phyloP scores from a whole-genome alignment of 228 moss, liverwort and hornwort genomes.

The Sphagnum fallax region DNA sequence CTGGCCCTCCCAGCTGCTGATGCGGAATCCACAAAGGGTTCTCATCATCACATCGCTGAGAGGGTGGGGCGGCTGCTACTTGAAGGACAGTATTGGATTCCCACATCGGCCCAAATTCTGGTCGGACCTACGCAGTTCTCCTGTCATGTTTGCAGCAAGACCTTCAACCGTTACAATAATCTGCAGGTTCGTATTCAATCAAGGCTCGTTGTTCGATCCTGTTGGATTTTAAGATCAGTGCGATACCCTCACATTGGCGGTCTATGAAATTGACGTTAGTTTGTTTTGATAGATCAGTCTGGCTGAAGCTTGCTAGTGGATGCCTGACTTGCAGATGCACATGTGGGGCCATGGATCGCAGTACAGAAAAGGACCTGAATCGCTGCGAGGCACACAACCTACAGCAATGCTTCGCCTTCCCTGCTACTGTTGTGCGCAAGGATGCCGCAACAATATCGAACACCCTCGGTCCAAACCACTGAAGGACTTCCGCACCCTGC shows the following conservation, averaged over 20 bases:
- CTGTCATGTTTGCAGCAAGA: conserved; percentile 89
- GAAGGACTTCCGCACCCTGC: conserved; percentile 91
- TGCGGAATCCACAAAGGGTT: too few species aligned
- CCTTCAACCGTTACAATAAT: conserved; percentile 96
- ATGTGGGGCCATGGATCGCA: conserved; percentile 99
- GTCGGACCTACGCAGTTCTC: conserved; percentile 99
- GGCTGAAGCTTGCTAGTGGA: too few species aligned
- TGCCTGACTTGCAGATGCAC: conserved; percentile 62
- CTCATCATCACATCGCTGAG: conserved; percentile 12
- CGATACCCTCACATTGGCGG: too few species aligned
- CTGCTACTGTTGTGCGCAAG: conserved; percentile 87
- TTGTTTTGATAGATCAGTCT: too few species aligned
- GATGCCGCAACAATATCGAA: conserved; percentile 93
- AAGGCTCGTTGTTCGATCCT: neutral
- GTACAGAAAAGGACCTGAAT: conserved; percentile 91
- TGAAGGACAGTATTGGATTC: conserved; percentile 96
- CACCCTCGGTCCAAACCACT: conserved; percentile 86
- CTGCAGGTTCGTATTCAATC: conserved; percentile 65
- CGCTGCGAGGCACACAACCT: conserved; percentile 86
- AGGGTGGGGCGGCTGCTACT: conserved; percentile 61
- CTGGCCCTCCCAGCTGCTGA: conserved; percentile 4
- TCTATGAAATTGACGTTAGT: too few species aligned
- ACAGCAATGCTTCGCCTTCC: conserved; percentile 93
- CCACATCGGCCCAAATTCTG: conserved; percentile 90
- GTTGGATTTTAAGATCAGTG: too few species aligned